Conservation (phyloP, 2,329 filamentous ascomycete genomes). For the Incumbomyces delicatus region DNA sequence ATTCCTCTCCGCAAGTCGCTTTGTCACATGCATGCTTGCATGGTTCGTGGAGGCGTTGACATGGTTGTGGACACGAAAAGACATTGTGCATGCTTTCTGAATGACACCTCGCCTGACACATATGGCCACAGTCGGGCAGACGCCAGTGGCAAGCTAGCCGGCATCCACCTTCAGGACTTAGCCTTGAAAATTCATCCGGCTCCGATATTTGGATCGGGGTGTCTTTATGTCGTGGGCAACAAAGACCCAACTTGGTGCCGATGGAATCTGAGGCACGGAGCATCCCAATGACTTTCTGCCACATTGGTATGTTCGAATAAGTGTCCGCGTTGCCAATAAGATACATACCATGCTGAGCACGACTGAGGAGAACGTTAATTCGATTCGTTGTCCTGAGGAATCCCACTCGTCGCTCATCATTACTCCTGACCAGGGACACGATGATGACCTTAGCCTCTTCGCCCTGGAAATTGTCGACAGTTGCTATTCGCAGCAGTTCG, state of each 20-base stretch:
- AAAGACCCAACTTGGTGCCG: conserved; percentile 43
- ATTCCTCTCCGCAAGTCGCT: conserved; percentile 6
- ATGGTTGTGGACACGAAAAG: conserved; percentile 10
- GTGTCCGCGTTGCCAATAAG: conserved; percentile 25
- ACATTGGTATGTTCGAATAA: conserved; percentile 22
- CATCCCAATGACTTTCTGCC: conserved; percentile 20
- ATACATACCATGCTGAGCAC: conserved; percentile 27
- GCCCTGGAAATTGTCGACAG: conserved; percentile 28
- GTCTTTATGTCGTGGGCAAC: conserved; percentile 52
- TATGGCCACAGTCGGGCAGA: too few relatives aligned
- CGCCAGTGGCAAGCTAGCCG: too few relatives aligned
- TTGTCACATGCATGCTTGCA: conserved; percentile 12
- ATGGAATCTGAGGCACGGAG: conserved; percentile 17
- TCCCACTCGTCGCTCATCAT: conserved; percentile 18
- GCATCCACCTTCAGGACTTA: too few relatives aligned
- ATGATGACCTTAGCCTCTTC: conserved; percentile 28
- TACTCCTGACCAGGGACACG: conserved; percentile 26
- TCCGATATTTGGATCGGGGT: conserved; percentile 40
- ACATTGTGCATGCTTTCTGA: conserved; percentile 7
- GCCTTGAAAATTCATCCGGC: conserved; percentile 48
- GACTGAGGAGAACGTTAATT: conserved; percentile 27
- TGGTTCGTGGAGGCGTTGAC: neutral
- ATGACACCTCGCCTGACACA: conserved; percentile 15
- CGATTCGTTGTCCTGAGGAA: conserved; percentile 27
- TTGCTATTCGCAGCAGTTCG: conserved; percentile 23